Evolutionary conservation across 805 yeast genomes (phyloP).

Genomic region (Myxozyma melibiosi): DNA sequence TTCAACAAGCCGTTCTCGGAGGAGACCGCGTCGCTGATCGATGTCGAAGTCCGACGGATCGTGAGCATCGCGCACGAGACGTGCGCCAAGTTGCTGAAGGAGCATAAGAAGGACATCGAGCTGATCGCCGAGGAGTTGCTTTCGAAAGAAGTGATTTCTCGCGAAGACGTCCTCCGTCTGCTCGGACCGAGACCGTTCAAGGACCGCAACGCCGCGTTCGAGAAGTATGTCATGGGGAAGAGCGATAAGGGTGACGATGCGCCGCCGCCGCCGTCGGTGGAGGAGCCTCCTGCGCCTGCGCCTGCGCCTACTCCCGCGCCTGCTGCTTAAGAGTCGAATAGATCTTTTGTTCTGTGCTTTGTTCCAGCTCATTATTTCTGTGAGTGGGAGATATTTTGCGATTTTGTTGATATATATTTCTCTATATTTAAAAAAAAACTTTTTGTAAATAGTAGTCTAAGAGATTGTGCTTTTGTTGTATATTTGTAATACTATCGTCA

Average conservation of each 20-base stretch:
- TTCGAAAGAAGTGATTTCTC: slow-evolving; percentile 83
- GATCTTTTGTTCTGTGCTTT: neutral
- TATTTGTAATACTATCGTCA: too few species aligned
- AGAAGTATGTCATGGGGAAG: slow-evolving; percentile 53
- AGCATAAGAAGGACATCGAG: slow-evolving; percentile 74
- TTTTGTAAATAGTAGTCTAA: too few species aligned
- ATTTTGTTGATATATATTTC: too few species aligned
- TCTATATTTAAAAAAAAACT: too few species aligned
- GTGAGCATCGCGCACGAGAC: slow-evolving; percentile 72
- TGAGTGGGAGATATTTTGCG: too few species aligned
- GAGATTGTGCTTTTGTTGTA: too few species aligned
- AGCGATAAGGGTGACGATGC: slow-evolving; percentile 7
- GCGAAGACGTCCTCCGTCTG: slow-evolving; percentile 89
- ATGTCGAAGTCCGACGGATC: slow-evolving; percentile 76
- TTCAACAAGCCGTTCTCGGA: slow-evolving; percentile 88
- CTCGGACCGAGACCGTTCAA: slow-evolving; percentile 92
- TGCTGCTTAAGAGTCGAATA: neutral
- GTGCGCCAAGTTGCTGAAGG: slow-evolving; percentile 68
- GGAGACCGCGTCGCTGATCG: slow-evolving; percentile 78
- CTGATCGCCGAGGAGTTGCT: slow-evolving; percentile 85
- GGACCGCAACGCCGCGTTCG: slow-evolving; percentile 87
- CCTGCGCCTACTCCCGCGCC: slow-evolving; percentile 7
- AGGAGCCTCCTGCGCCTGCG: slow-evolving; percentile 11
- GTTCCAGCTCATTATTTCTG: too few species aligned
- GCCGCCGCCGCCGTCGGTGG: slow-evolving; percentile 6